Conservation (phyloP, 2,329 filamentous ascomycete genomes). For the Harringtonia aguacate region DNA sequence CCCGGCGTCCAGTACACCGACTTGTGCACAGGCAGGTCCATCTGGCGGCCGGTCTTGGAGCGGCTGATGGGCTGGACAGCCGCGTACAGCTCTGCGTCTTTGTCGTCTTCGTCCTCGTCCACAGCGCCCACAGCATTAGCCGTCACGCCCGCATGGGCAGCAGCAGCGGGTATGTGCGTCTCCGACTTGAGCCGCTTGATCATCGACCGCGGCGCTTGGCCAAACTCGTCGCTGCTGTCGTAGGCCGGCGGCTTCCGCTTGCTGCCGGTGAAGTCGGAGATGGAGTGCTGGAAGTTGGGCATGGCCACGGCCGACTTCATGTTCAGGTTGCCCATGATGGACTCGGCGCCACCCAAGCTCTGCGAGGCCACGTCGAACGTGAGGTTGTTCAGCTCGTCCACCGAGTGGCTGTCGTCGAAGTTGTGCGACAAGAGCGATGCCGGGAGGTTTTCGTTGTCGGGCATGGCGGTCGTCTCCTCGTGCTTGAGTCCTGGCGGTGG, state of each 20-base stretch:
- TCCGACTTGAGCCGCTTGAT: constrained; percentile 48
- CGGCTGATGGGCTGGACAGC: constrained; percentile 37
- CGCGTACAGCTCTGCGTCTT: constrained; percentile 35
- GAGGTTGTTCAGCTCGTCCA: constrained; percentile 38
- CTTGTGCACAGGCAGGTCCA: constrained; percentile 46
- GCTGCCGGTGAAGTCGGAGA: constrained; percentile 32
- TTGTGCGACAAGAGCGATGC: constrained; percentile 12
- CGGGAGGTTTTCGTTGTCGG: constrained; percentile 8
- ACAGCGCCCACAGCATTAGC: constrained; percentile 13
- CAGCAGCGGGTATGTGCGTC: constrained; percentile 21
- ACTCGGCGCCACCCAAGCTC: constrained; percentile 41
- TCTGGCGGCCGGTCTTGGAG: constrained; percentile 41
- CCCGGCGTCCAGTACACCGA: constrained; percentile 45
- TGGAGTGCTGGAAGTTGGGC: constrained; percentile 12
- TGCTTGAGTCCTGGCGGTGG: constrained; percentile 6
- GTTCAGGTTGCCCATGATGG: constrained; percentile 30
- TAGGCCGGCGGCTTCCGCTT: constrained; percentile 44
- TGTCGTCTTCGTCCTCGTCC: constrained; percentile 21
- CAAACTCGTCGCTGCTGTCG: constrained; percentile 42
- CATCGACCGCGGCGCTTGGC: constrained; percentile 30
- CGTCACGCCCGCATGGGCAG: not conserved
- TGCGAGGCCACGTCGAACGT: constrained; percentile 44
- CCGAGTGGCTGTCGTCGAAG: constrained; percentile 25
- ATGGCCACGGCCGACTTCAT: constrained; percentile 26
- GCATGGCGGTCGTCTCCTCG: too few relatives aligned